phyloP scores from a whole-genome alignment of 192 early-diverging fungal genomes.

The Coemansia sp. region DNA sequence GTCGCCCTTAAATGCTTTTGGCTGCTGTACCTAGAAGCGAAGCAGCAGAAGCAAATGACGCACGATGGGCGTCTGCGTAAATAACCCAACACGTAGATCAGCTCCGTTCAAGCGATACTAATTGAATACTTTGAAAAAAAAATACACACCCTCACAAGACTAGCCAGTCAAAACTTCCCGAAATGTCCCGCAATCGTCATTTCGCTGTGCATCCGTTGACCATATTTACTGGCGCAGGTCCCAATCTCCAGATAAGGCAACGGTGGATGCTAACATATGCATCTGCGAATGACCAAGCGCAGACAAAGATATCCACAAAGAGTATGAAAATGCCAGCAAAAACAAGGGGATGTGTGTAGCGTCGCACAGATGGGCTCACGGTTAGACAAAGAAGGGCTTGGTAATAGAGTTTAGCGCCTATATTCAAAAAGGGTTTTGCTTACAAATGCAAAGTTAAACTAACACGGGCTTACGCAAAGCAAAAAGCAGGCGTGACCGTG shows the following conservation, averaged over 20 bases:
- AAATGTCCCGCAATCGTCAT: background rate
- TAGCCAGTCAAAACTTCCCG: background rate
- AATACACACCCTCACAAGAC: background rate
- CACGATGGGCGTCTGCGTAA: background rate
- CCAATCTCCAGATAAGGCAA: background rate
- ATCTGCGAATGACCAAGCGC: background rate
- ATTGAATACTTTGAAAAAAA: background rate
- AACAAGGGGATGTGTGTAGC: no score
- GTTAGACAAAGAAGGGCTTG: no score
- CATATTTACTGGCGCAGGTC: background rate
- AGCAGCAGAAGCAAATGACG: background rate
- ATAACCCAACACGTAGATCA: background rate
- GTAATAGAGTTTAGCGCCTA: no score
- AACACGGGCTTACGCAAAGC: background rate
- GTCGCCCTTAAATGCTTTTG: background rate
- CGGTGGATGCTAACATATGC: background rate
- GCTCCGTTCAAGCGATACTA: background rate
- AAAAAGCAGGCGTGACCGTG: background rate
- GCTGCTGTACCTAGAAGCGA: background rate
- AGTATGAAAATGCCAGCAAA: background rate
- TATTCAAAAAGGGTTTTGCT: no score
- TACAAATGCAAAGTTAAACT: no score
- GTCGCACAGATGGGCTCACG: no score
- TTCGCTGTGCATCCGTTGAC: constrained; percentile 1
- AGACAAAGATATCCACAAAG: background rate